These are phyloP conservation scores for Neolentinus lepideus DNA, from an alignment of 1,284 basidiomycete genomes.

Conservation along the genomic window DNA sequence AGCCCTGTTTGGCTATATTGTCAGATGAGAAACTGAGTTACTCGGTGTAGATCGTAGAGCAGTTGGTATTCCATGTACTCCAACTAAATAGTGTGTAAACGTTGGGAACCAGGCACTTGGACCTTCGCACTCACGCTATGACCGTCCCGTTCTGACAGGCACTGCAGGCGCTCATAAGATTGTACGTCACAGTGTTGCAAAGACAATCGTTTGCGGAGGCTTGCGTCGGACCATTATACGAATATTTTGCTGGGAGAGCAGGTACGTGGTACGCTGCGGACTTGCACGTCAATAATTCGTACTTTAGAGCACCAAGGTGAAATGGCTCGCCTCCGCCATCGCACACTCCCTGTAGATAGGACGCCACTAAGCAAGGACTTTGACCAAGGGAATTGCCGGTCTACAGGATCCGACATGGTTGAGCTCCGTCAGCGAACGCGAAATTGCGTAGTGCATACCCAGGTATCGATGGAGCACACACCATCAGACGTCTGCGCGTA, in stretches of 20 bases:
- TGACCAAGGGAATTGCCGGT: constrained; percentile 30
- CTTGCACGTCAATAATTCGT: neutral
- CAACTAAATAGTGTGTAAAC: constrained; percentile 15
- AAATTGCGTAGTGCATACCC: neutral
- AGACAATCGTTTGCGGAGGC: constrained; percentile 22
- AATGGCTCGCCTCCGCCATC: constrained; percentile 10
- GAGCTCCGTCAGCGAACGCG: neutral
- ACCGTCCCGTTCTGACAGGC: constrained; percentile 22
- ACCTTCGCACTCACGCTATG: constrained; percentile 6
- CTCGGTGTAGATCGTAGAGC: constrained; percentile 9
- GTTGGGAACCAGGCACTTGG: neutral
- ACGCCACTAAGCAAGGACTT: constrained; percentile 38
- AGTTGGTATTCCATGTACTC: constrained; percentile 30
- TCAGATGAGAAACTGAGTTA: constrained; percentile 3
- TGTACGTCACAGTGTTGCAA: constrained; percentile 29
- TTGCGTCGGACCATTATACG: constrained; percentile 28
- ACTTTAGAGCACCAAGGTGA: neutral
- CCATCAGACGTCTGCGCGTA: neutral
- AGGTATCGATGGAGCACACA: neutral
- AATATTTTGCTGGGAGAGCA: constrained; percentile 20
- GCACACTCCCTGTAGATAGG: constrained; percentile 31
- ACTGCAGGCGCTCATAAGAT: constrained; percentile 30
- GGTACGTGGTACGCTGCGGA: constrained; percentile 17
- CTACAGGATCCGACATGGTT: constrained; percentile 15
- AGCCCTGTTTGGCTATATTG: neutral